These are phyloP conservation scores for Eimeria tenella DNA, from an alignment of 169 alveolate species.

Conservation along the genomic window DNA sequence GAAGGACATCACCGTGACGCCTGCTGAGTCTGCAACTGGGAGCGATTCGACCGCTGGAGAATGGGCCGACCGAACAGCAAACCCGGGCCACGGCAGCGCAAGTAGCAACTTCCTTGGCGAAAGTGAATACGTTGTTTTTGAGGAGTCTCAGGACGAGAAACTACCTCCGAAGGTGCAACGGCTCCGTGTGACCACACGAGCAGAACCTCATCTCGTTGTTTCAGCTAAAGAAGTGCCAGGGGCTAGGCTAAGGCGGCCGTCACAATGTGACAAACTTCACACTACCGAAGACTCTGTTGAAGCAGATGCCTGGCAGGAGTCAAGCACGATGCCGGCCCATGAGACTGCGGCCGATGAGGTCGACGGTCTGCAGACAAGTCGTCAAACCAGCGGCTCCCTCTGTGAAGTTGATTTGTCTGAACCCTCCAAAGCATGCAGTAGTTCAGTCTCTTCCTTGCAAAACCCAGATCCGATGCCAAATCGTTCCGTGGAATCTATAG, in stretches of 20 bases:
- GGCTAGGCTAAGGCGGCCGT: not conserved
- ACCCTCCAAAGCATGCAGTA: not conserved
- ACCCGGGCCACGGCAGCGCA: not conserved
- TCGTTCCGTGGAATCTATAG: constrained; percentile 29
- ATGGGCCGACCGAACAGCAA: not conserved
- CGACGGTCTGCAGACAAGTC: constrained; percentile 5
- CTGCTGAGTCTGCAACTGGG: not conserved
- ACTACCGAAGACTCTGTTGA: not conserved
- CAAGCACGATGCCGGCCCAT: constrained; percentile 11
- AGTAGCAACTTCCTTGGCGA: not conserved
- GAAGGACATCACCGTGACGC: not conserved
- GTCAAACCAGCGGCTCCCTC: not conserved
- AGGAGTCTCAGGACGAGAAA: not conserved
- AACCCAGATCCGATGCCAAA: not conserved
- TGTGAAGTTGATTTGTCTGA: not conserved
- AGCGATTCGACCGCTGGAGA: not conserved
- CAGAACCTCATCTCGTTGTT: not conserved
- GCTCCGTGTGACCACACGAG: constrained; percentile 10
- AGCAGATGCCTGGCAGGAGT: constrained; percentile 52
- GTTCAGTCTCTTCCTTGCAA: not conserved
- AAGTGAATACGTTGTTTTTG: not conserved
- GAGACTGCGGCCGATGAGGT: not conserved
- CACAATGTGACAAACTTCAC: not conserved
- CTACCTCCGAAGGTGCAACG: not conserved
- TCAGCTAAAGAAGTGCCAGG: not conserved